Conservation (phyloP, 768 basidiomycete genomes). For the Sporobolomyces roseus region DNA sequence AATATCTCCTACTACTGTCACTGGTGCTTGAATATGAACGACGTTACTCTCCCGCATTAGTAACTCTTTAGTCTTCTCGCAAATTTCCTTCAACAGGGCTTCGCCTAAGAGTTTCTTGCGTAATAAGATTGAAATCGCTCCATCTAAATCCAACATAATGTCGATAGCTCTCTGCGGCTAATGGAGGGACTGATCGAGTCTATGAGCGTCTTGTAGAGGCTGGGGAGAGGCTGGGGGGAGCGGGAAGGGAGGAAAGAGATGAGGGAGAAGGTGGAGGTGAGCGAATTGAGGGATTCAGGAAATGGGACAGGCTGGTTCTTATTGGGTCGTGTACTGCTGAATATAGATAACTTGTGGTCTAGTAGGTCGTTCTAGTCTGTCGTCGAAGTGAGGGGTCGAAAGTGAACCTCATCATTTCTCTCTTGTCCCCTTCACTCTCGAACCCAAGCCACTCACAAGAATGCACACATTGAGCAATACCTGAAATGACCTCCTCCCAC, state of each 20-base stretch:
- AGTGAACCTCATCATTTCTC: too few relatives aligned
- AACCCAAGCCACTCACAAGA: too few relatives aligned
- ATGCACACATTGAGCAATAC: too few relatives aligned
- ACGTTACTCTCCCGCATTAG: constrained; percentile 99
- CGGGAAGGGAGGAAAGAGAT: background rate
- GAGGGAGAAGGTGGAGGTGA: background rate
- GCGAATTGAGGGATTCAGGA: too few relatives aligned
- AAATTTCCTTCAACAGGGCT: constrained; percentile 91
- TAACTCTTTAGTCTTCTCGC: constrained; percentile 98
- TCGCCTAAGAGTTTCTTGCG: constrained; percentile 79
- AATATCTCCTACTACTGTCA: constrained; percentile 98
- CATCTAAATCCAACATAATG: constrained; percentile 39
- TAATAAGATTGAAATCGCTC: constrained; percentile 40
- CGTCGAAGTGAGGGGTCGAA: too few relatives aligned
- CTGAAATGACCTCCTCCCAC: background rate
- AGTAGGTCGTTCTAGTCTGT: too few relatives aligned
- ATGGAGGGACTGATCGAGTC: background rate
- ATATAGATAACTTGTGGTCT: background rate
- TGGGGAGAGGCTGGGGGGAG: background rate
- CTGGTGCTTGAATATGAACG: constrained; percentile 91
- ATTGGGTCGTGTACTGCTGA: background rate
- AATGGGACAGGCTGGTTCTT: too few relatives aligned
- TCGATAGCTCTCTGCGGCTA: background rate
- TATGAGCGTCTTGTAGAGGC: background rate
- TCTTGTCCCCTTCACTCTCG: background rate